Evolutionary conservation across 2,329 filamentous ascomycete genomes (phyloP), one percentile per base, ranked within the genome.

Genomic region (Fusarium heterosporum): DNA sequence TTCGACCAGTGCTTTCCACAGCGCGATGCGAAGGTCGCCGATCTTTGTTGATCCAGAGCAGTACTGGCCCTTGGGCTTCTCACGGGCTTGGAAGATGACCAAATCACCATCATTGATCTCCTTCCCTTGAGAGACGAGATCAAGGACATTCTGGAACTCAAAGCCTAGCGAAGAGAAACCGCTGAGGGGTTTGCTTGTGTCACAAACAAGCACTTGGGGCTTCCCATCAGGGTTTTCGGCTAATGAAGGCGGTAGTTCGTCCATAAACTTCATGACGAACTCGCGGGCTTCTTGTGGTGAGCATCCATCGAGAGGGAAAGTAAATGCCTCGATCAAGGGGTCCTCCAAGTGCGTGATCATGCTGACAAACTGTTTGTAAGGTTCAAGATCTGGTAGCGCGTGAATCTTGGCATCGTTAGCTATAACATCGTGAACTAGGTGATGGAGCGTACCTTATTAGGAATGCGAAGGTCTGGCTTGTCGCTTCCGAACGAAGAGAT

Each of bases 391-490:
- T 19, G 90, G 88, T 38, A 97, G 82, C 1, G 82, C 51, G 80
- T 82, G 62, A 12, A 96, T 92, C 85, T 93, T 4, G 26, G 25
- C 1, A 3, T 2, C 3, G 19, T 69, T 4, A 67, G 14, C 2
- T 2, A 0, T 0, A 11, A 5, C 6, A 26, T 14, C 1, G 5
- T 0, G 1, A 10, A n/a, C 0, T 1, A 2, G 40, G 6, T 8
- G 22, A 13, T 8, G 4, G 3, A 7, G 75, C 82, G 51, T 76
- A 92, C 89, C 73, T 86, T 80, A 26, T 88, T 89, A 2, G 87
- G 86, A 36, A 94, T 90, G 17, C 96, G 88, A 11, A 95, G 80
- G 74, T 99, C 96, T 6, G 96, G 96, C 77, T 99, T 99, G 78
- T 99, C 96, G 6, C 89, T 91, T 12, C 96, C 96, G 73, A 94